A percentile compares a stretch with the other conserved stretches of the same genome.
Conservation (phyloP, 2,329 filamentous ascomycete genomes). For the Pseudogymnoascus sp. region DNA sequence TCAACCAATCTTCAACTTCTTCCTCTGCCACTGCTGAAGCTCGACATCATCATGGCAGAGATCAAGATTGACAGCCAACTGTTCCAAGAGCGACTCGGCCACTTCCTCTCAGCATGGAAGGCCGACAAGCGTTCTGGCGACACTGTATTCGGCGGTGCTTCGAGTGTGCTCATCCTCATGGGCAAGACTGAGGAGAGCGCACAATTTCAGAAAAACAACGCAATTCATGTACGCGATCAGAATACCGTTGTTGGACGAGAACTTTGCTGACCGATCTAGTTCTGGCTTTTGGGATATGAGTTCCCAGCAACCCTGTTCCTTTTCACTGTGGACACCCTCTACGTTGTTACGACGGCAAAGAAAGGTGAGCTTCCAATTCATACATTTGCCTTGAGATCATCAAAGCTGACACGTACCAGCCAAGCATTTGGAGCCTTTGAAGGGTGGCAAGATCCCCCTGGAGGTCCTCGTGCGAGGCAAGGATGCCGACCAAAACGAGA, state of each 20-base stretch:
- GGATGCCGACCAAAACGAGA: slow-evolving; percentile 83
- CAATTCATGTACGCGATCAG: slow-evolving; percentile 69
- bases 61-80: slow-evolving; percentile 91
- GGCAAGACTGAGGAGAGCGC: slow-evolving; percentile 88
- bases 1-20: not conserved
- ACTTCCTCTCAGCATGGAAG: slow-evolving; percentile 89
- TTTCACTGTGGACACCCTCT: slow-evolving; percentile 79
- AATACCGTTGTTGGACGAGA: slow-evolving; percentile 7
- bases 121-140: slow-evolving; percentile 86
- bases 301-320: slow-evolving; percentile 94
- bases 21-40: slow-evolving; percentile 3
- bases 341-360: slow-evolving; percentile 92
- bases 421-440: slow-evolving; percentile 85
- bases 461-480: slow-evolving; percentile 90
- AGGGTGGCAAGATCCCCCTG: slow-evolving; percentile 84
- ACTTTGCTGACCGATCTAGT: slow-evolving; percentile 44
- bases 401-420: slow-evolving; percentile 47
- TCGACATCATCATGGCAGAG: slow-evolving; percentile 45
- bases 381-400: not conserved
- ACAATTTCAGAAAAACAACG: slow-evolving; percentile 91
- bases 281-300: slow-evolving; percentile 97
- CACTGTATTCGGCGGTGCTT: slow-evolving; percentile 74
- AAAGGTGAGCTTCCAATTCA: slow-evolving; percentile 58
- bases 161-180: slow-evolving; percentile 83
- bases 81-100: slow-evolving; percentile 88